A percentile compares a stretch with the other conserved stretches of the same genome.
Conservation (phyloP, 768 basidiomycete species). For the Leccinum ochraceum region DNA sequence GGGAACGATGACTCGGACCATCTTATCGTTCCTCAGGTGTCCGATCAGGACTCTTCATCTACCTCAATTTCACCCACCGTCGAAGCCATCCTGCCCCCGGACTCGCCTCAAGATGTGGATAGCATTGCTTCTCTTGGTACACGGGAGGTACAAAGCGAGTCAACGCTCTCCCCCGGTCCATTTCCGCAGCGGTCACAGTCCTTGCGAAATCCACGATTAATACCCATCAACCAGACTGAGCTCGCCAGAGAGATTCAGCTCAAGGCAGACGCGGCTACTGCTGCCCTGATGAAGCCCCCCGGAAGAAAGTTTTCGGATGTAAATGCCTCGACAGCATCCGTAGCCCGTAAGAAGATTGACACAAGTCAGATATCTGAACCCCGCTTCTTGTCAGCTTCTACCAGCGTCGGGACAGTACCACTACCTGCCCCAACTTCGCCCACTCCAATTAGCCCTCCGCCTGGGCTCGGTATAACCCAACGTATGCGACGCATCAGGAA, state of each 20-base stretch:
- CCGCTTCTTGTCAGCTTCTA: constrained; percentile 63
- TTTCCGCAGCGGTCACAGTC: constrained; percentile 34
- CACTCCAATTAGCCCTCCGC: constrained; percentile 33
- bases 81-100: constrained; percentile 32
- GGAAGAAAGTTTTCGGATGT: constrained; percentile 41
- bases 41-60: constrained; percentile 30
- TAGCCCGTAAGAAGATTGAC: constrained; percentile 57
- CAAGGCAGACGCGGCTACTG: constrained; percentile 65
- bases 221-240: constrained; percentile 50
- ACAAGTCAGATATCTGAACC: constrained; percentile 68
- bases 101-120: constrained; percentile 22
- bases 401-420: constrained; percentile 67
- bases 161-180: constrained; percentile 18
- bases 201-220: constrained; percentile 41
- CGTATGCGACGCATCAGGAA: constrained; percentile 74
- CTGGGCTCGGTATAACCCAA: constrained; percentile 58
- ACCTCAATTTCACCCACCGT: constrained; percentile 37
- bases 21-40: constrained; percentile 23
- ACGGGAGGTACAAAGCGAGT: constrained; percentile 3
- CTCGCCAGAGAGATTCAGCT: constrained; percentile 68
- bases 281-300: constrained; percentile 55
- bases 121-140: constrained; percentile 5
- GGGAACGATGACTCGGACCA: constrained; percentile 45
- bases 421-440: constrained; percentile 44
- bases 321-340: constrained; percentile 43